Evolutionary conservation across 371 early-diverging fungal genomes (phyloP), one percentile per base, ranked within the genome.

Genomic region (Saksenaea vasiformis): DNA sequence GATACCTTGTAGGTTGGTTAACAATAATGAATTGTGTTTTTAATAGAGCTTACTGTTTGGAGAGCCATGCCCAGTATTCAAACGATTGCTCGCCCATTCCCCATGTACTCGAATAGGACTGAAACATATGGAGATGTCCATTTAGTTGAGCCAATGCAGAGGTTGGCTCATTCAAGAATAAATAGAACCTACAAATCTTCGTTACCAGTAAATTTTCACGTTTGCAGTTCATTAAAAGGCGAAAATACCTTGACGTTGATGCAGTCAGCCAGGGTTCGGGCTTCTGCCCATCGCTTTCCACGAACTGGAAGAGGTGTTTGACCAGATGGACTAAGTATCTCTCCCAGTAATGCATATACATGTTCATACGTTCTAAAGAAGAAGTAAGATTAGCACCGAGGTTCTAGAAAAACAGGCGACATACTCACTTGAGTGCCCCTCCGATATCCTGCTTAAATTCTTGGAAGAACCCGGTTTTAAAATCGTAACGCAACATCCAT

Each of bases 31-130:
- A 41, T 38, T 7, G 11, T 15, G 26, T 10, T 19, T 1, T 22
- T 34, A 8, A 34, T 2, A 35, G 4, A 56, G 68, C 73, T 68
- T 83, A 91, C 82, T 93, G 93, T 54, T 87, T 89, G 3, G 87
- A 85, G 15, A 88, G 74, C 92, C 93, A 93, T n/a, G 88, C 80
- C 93, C 93, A 93, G 67, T 91, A 93, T 64, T 91, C 90, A 67
- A 87, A 88, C 0, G 93, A 89, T 39, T 83, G 79, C 24, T 84
- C 85, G 2, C 87, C 86, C 70, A 86, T 85, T 17, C 79, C 76
- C 83, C 83, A 83, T 19, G 67, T 72, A 43, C 75, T 76, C 7
- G 81, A 82, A 64, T 86, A 77, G 0, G 83, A 72, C 35, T 84
- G 84, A 56, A 88, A 85, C 56, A 86, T 79, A 47, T 83, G 77